A percentile compares a stretch with the other conserved stretches of the same genome.
Evolutionary conservation across 805 yeast species (phyloP).

Genomic region (Saturnispora diversa): DNA sequence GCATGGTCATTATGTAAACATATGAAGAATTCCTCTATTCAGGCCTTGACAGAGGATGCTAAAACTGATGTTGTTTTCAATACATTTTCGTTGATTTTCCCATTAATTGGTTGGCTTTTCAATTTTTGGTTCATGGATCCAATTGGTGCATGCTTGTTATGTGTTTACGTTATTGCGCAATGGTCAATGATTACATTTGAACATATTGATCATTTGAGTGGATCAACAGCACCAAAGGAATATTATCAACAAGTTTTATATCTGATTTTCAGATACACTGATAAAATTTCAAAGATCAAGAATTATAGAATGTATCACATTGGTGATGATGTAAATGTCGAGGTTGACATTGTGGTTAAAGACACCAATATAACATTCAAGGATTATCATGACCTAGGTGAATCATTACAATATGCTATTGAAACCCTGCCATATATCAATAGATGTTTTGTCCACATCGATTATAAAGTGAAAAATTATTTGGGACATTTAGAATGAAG

Average conservation of each 20-base stretch:
- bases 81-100: slow-evolving; percentile 62
- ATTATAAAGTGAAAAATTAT: slow-evolving; percentile 39
- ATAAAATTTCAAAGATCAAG: slow-evolving; percentile 54
- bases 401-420: slow-evolving; percentile 70
- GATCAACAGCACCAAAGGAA: slow-evolving; percentile 54
- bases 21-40: slow-evolving; percentile 57
- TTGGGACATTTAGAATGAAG: slow-evolving; percentile 29
- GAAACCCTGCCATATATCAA: slow-evolving; percentile 73
- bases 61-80: slow-evolving; percentile 71
- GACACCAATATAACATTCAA: slow-evolving; percentile 43
- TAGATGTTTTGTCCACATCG: slow-evolving; percentile 75
- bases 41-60: slow-evolving; percentile 78
- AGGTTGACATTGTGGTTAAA: slow-evolving; percentile 57
- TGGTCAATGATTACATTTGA: slow-evolving; percentile 63
- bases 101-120: slow-evolving; percentile 46
- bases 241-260: slow-evolving; percentile 64
- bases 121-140: slow-evolving; percentile 69
- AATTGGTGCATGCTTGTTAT: slow-evolving; percentile 57
- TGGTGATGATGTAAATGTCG: slow-evolving; percentile 70
- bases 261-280: slow-evolving; percentile 61
- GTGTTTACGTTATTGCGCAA: slow-evolving; percentile 51
- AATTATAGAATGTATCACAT: slow-evolving; percentile 67
- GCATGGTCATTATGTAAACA: slow-evolving; percentile 59
- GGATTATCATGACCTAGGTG: slow-evolving; percentile 76
- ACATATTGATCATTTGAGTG: slow-evolving; percentile 68